A percentile compares a stretch with the other conserved stretches of the same genome.
phyloP scores from a whole-genome alignment of 1,284 basidiomycete genomes.

The Pseudozyma hubeiensis region DNA sequence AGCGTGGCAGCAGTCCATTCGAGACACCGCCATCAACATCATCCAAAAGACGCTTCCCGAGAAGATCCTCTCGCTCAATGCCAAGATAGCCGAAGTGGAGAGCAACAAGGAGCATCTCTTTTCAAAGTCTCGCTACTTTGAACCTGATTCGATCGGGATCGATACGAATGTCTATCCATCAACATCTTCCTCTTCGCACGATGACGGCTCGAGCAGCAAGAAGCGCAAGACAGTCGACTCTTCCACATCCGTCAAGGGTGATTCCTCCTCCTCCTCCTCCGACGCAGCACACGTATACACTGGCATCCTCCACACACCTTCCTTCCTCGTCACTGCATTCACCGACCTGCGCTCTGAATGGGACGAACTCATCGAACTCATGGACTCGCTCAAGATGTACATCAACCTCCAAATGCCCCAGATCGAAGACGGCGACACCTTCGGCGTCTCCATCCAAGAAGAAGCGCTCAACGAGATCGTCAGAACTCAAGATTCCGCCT shows the following conservation, averaged over 20 bases:
- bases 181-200: conserved; percentile 7
- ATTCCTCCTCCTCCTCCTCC: background rate
- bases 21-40: conserved; percentile 38
- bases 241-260: conserved; percentile 8
- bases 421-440: conserved; percentile 56
- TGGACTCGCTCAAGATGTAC: conserved; percentile 52
- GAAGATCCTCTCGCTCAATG: conserved; percentile 50
- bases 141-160: conserved; percentile 15
- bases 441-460: conserved; percentile 53
- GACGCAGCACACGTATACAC: conserved; percentile 34
- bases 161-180: conserved; percentile 23
- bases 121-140: conserved; percentile 37
- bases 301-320: conserved; percentile 32
- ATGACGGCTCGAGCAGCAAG: conserved; percentile 20
- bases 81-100: conserved; percentile 29
- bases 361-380: conserved; percentile 45
- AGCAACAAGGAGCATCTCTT: conserved; percentile 29
- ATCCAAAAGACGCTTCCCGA: conserved; percentile 44
- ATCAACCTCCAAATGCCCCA: conserved; percentile 54
- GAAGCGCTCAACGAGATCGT: conserved; percentile 54
- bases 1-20: conserved; percentile 40
- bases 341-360: conserved; percentile 41
- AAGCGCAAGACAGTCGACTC: conserved; percentile 36
- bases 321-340: conserved; percentile 27
- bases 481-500: conserved; percentile 43